Evolutionary conservation across 2,329 filamentous ascomycete species (phyloP).

Genomic region (Huntiella savannae): DNA sequence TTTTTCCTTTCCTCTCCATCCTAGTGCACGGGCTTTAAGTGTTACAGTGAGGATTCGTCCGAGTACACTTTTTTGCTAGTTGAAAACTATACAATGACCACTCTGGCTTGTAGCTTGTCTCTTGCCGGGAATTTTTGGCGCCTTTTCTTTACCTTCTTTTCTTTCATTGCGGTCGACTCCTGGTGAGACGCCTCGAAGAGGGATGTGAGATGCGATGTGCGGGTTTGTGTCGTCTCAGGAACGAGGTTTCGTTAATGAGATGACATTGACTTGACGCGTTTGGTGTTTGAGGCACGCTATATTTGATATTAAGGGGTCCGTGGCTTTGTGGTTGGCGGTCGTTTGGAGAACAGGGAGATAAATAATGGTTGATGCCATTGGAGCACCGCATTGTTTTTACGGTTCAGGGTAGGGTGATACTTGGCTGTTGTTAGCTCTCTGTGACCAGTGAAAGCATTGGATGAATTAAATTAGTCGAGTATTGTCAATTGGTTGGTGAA

Average conservation of each 20-base stretch:
- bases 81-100: conserved; percentile 65
- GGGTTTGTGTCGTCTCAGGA: conserved; percentile 62
- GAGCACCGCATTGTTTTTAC: too few relatives aligned
- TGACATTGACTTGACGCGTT: conserved; percentile 26
- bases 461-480: too few relatives aligned
- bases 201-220: conserved; percentile 16
- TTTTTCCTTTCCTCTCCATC: conserved; percentile 33
- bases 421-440: too few relatives aligned
- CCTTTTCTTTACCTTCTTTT: conserved; percentile 16
- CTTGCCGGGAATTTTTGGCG: conserved; percentile 58
- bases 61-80: conserved; percentile 64
- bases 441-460: too few relatives aligned
- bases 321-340: too few relatives aligned
- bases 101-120: conserved; percentile 43
- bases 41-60: conserved; percentile 64
- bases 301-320: conserved; percentile 54
- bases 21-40: conserved; percentile 56
- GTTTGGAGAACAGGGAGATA: too few relatives aligned
- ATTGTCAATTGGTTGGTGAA: too few relatives aligned
- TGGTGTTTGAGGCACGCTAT: conserved; percentile 46
- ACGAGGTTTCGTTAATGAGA: conserved; percentile 71
- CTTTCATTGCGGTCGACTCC: conserved; percentile 24
- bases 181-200: conserved; percentile 22
- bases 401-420: too few relatives aligned
- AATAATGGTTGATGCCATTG: too few relatives aligned